A percentile compares a stretch with the other conserved stretches of the same genome.
Evolutionary conservation across 345 rosid genomes (phyloP).

Genomic region (Ricinus communis): DNA sequence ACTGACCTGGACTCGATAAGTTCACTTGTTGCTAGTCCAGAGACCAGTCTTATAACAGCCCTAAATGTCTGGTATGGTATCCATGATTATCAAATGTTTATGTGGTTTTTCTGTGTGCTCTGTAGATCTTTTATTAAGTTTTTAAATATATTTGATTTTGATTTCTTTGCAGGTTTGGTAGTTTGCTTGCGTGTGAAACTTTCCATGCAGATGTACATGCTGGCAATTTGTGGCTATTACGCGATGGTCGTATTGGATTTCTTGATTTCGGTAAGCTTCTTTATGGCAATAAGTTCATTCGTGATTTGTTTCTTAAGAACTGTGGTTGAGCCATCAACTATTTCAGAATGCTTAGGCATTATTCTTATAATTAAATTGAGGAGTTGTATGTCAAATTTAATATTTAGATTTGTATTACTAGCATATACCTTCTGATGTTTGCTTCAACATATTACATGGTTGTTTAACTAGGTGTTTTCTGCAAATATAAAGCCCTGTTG

Average conservation of each 20-base stretch:
- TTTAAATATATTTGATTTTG: not conserved
- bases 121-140: constrained; percentile 5
- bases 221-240: constrained; percentile 88
- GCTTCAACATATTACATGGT: not conserved
- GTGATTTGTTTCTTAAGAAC: not conserved
- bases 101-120: not conserved
- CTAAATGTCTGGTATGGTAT: constrained; percentile 84
- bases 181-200: constrained; percentile 87
- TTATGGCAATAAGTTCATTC: not conserved
- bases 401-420: not conserved
- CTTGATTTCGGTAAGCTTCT: constrained; percentile 80
- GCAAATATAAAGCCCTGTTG: not conserved
- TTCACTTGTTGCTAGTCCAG: constrained; percentile 84
- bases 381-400: not conserved
- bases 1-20: constrained; percentile 92
- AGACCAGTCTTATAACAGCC: constrained; percentile 86
- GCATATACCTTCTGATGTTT: not conserved
- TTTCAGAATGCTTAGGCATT: not conserved
- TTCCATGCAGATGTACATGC: constrained; percentile 99
- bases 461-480: not conserved
- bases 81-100: constrained; percentile 11
- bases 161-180: constrained; percentile 75
- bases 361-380: not conserved
- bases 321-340: not conserved
- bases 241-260: constrained; percentile 96